Evolutionary conservation across 2,329 filamentous ascomycete genomes (phyloP).

Genomic region (Curvularia hawaiiensis): DNA sequence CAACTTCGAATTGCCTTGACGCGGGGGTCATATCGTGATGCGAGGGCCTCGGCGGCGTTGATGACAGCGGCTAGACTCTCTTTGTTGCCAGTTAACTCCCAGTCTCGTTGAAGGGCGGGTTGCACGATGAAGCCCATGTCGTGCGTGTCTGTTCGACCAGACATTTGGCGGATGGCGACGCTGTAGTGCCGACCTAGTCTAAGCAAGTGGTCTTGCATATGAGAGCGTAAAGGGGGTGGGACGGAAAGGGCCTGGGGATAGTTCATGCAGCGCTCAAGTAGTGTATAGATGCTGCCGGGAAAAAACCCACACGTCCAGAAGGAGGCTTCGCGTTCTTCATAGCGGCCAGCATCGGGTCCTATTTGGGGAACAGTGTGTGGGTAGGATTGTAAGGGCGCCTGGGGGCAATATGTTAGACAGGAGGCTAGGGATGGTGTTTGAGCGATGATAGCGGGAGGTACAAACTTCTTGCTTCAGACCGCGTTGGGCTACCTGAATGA

Average conservation of each 20-base stretch:
- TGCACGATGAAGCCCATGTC: slow-evolving; percentile 62
- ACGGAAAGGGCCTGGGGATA: slow-evolving; percentile 35
- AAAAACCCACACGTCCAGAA: slow-evolving; percentile 48
- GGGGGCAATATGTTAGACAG: background rate
- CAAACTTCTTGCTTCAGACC: slow-evolving; percentile 32
- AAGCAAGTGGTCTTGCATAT: slow-evolving; percentile 32
- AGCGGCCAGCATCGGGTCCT: slow-evolving; percentile 30
- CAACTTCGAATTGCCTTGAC: slow-evolving; percentile 57
- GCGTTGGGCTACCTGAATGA: slow-evolving; percentile 41
- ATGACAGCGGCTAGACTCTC: slow-evolving; percentile 51
- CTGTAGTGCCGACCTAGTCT: slow-evolving; percentile 39
- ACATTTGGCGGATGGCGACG: slow-evolving; percentile 42
- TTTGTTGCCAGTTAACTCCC: slow-evolving; percentile 52
- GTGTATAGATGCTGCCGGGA: slow-evolving; percentile 41
- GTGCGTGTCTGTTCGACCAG: slow-evolving; percentile 56
- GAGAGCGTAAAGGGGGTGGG: slow-evolving; percentile 22
- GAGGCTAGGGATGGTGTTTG: background rate
- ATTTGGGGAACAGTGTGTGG: slow-evolving; percentile 43
- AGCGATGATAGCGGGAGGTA: background rate
- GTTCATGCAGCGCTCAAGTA: slow-evolving; percentile 39
- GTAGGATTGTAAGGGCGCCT: slow-evolving; percentile 38
- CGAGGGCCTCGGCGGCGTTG: slow-evolving; percentile 52
- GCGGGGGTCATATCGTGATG: slow-evolving; percentile 49
- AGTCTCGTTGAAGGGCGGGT: slow-evolving; percentile 55
- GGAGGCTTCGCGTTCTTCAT: slow-evolving; percentile 44